A percentile compares a stretch with the other conserved stretches of the same genome.
These are phyloP conservation scores for Starmerella potacharoeniae DNA, from an alignment of 805 yeast genomes.

Conservation along the genomic window DNA sequence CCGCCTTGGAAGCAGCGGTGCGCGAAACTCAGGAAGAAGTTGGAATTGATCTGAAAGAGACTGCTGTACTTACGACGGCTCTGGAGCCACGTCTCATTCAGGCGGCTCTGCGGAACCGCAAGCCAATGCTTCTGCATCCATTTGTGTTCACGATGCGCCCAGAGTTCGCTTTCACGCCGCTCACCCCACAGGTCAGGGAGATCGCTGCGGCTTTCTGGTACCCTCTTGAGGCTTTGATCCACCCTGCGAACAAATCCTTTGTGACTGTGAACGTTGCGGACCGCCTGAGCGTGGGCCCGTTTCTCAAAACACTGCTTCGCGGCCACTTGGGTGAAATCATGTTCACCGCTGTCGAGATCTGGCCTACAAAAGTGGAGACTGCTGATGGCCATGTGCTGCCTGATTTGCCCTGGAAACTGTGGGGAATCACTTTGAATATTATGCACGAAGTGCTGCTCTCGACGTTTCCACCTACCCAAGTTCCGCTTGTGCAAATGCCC, in stretches of 20 bases:
- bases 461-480: constrained; percentile 16
- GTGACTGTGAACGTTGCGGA: constrained; percentile 22
- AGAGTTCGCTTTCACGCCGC: constrained; percentile 15
- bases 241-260: constrained; percentile 12
- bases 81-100: constrained; percentile 29
- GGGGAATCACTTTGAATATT: constrained; percentile 32
- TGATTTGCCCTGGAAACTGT: constrained; percentile 26
- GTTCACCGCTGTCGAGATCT: constrained; percentile 25
- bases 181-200: constrained; percentile 28
- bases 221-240: constrained; percentile 24
- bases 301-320: constrained; percentile 10
- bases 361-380: not conserved
- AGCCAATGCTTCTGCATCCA: constrained; percentile 30
- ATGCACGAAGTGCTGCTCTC: constrained; percentile 27
- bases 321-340: constrained; percentile 24
- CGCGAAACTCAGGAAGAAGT: constrained; percentile 33
- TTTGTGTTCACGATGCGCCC: constrained; percentile 27
- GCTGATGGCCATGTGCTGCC: constrained; percentile 6
- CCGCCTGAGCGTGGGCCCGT: constrained; percentile 19
- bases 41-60: constrained; percentile 28
- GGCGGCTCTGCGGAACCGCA: constrained; percentile 27
- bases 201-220: constrained; percentile 32
- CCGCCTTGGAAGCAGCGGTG: constrained; percentile 27
- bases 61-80: constrained; percentile 27
- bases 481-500: constrained; percentile 14